These are phyloP conservation scores for Leptosphaerulina australis DNA, from an alignment of 2,329 filamentous ascomycete genomes.

Conservation along the genomic window DNA sequence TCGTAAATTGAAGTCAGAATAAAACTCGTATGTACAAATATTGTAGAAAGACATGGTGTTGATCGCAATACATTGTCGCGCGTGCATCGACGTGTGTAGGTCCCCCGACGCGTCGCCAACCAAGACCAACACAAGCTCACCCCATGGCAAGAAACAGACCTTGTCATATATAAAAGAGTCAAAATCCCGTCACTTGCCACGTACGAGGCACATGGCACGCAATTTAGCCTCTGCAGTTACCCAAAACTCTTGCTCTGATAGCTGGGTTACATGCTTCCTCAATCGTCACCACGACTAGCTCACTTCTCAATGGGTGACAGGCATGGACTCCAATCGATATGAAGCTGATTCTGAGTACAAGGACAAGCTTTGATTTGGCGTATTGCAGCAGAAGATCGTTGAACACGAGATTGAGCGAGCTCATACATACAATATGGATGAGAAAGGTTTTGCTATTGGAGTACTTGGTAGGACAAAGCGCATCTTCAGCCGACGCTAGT, in stretches of 20 bases:
- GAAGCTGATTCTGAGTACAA: constrained; percentile 20
- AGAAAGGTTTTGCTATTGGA: too few species aligned
- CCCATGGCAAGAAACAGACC: constrained; percentile 15
- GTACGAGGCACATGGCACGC: constrained; percentile 8
- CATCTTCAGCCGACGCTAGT: constrained; percentile 7
- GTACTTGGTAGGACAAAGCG: constrained; percentile 2
- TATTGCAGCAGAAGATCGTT: not conserved
- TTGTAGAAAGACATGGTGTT: not conserved
- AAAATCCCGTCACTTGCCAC: constrained; percentile 16
- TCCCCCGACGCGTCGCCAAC: not conserved
- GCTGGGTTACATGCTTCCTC: constrained; percentile 25
- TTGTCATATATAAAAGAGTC: constrained; percentile 29
- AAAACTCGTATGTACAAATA: not conserved
- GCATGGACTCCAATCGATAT: constrained; percentile 23
- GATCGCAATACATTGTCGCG: not conserved
- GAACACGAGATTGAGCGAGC: not conserved
- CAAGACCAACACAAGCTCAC: not conserved
- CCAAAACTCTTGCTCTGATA: constrained; percentile 14
- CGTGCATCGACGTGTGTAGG: not conserved
- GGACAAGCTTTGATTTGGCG: not conserved
- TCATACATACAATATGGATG: too few species aligned
- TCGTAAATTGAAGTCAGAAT: not conserved
- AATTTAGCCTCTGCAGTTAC: constrained; percentile 22
- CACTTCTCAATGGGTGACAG: constrained; percentile 18
- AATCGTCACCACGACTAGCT: constrained; percentile 17